phyloP scores from a whole-genome alignment of 108 stramenopile genomes.

The Epithemia pelagica region DNA sequence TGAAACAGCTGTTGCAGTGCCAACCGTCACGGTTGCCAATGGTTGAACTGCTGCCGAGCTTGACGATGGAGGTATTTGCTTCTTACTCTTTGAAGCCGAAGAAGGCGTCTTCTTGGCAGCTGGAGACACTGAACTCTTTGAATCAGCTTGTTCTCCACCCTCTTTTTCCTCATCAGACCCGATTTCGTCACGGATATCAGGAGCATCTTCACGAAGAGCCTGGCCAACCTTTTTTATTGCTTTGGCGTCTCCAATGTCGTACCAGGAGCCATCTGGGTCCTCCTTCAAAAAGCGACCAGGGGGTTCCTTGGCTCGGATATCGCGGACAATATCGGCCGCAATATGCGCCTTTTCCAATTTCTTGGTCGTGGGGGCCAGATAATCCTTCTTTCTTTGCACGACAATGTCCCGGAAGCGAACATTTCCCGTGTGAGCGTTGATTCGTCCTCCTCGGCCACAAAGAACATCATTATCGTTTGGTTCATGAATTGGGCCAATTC shows the following conservation, averaged over 20 bases:
- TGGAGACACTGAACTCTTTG: not conserved
- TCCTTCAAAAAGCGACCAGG: constrained; percentile 82
- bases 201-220: constrained; percentile 75
- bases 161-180: constrained; percentile 21
- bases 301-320: constrained; percentile 59
- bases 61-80: not conserved
- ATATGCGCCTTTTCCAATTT: constrained; percentile 83
- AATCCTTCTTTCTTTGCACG: constrained; percentile 48
- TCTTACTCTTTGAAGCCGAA: not conserved
- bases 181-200: constrained; percentile 58
- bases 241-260: constrained; percentile 80
- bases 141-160: not conserved
- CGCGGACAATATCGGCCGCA: constrained; percentile 55
- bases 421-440: constrained; percentile 84
- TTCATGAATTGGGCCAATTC: constrained; percentile 43
- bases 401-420: constrained; percentile 73
- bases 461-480: constrained; percentile 55
- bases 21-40: not conserved
- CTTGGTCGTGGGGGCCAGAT: constrained; percentile 63
- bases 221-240: constrained; percentile 86
- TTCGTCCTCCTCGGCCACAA: constrained; percentile 75
- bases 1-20: not conserved
- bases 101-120: not conserved
- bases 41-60: not conserved
- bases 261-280: constrained; percentile 60